Evolutionary conservation across 441 rosid species (phyloP).

Genomic region (Euphorbia corollata): DNA sequence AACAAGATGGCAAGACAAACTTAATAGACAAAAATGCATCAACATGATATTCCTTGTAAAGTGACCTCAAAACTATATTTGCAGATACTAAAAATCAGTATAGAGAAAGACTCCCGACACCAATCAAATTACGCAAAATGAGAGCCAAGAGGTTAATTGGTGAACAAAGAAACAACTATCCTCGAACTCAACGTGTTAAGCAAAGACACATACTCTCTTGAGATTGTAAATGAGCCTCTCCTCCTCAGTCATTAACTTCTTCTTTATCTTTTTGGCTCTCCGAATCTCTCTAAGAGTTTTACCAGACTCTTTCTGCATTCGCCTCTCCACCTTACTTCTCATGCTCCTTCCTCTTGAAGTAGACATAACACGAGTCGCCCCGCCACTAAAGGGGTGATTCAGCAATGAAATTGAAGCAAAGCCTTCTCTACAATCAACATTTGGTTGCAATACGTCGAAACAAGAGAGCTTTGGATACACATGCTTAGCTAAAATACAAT

Average conservation of each 20-base stretch:
- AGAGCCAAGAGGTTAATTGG: not conserved
- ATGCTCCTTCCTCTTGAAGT: slow-evolving; percentile 77
- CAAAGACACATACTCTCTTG: slow-evolving; percentile 52
- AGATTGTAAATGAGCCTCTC: slow-evolving; percentile 90
- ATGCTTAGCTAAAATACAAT: slow-evolving; percentile 24
- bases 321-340: slow-evolving; percentile 86
- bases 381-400: slow-evolving; percentile 21
- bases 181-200: not conserved
- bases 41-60: not conserved
- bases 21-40: not conserved
- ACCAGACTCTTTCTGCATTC: slow-evolving; percentile 87
- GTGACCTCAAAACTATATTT: not conserved
- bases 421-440: slow-evolving; percentile 17
- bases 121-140: not conserved
- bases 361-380: slow-evolving; percentile 63
- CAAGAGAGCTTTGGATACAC: slow-evolving; percentile 18
- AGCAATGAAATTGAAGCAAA: slow-evolving; percentile 16
- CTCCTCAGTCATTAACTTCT: slow-evolving; percentile 96
- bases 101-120: not conserved
- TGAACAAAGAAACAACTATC: not conserved
- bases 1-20: not conserved
- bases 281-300: slow-evolving; percentile 82
- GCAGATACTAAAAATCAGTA: not conserved
- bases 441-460: slow-evolving; percentile 18
- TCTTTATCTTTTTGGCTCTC: slow-evolving; percentile 80